Conservation (phyloP, 768 basidiomycete genomes). For the Leccinum fibrillosum region DNA sequence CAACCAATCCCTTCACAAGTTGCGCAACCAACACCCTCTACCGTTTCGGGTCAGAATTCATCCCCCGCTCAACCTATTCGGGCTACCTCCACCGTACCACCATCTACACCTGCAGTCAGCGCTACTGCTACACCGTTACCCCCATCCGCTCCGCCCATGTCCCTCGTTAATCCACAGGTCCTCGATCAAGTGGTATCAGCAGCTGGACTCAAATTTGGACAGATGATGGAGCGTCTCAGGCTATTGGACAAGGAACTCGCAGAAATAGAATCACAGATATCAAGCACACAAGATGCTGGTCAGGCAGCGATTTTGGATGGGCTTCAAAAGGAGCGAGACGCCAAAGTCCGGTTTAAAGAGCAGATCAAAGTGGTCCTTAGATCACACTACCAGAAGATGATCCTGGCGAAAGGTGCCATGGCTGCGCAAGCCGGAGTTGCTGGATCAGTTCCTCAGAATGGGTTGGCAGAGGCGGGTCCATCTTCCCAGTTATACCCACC, state of each 20-base stretch:
- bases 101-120: constrained; percentile 8
- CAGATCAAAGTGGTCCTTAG: constrained; percentile 15
- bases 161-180: constrained; percentile 2
- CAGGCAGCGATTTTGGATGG: constrained; percentile 10
- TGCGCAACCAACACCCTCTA: constrained; percentile 16
- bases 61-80: constrained; percentile 13
- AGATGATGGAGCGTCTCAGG: constrained; percentile 23
- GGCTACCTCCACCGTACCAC: not conserved
- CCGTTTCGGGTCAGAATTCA: not conserved
- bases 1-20: constrained; percentile 17
- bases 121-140: constrained; percentile 7
- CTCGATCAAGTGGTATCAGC: constrained; percentile 15
- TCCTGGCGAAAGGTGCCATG: constrained; percentile 9
- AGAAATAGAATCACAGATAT: constrained; percentile 13
- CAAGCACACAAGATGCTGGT: constrained; percentile 13
- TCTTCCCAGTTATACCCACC: constrained; percentile 11
- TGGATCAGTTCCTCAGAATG: constrained; percentile 3
- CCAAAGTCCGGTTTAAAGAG: constrained; percentile 3
- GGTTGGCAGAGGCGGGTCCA: constrained; percentile 6
- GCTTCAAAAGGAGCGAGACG: constrained; percentile 10
- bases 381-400: constrained; percentile 15
- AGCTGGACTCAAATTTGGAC: constrained; percentile 15
- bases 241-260: constrained; percentile 15
- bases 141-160: constrained; percentile 6
- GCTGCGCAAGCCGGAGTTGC: constrained; percentile 4